phyloP scores from a whole-genome alignment of 2,329 filamentous ascomycete species.

The Metarhizium brunneum region DNA sequence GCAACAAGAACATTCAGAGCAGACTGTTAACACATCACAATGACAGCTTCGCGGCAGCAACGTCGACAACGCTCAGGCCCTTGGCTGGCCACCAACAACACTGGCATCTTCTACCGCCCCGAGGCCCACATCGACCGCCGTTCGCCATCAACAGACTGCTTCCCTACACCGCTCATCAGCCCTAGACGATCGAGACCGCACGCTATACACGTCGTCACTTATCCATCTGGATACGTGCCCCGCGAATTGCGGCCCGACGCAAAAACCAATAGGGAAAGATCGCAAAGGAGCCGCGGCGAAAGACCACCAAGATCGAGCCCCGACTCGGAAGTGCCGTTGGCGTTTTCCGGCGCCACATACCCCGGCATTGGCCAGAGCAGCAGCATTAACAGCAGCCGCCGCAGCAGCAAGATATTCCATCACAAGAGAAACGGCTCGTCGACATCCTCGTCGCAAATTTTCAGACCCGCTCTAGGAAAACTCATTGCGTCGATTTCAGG shows the following conservation, averaged over 20 bases:
- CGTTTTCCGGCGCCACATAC: not conserved
- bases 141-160: constrained; percentile 7
- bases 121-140: constrained; percentile 1
- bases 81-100: constrained; percentile 4
- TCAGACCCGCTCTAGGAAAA: constrained; percentile 6
- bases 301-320: constrained; percentile 1
- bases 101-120: constrained; percentile 8
- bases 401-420: not conserved
- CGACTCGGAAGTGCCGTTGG: not conserved
- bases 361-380: constrained; percentile 5
- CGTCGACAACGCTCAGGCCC: constrained; percentile 4
- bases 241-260: constrained; percentile 28
- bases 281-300: not conserved
- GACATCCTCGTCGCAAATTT: constrained; percentile 2
- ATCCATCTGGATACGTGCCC: constrained; percentile 33
- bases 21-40: constrained; percentile 4
- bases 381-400: constrained; percentile 27
- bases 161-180: constrained; percentile 30
- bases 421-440: not conserved
- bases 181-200: constrained; percentile 29
- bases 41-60: constrained; percentile 4
- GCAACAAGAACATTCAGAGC: not conserved
- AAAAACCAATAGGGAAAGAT: not conserved
- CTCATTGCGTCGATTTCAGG: constrained; percentile 8
- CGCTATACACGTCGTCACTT: constrained; percentile 33